phyloP scores from a whole-genome alignment of 2,329 filamentous ascomycete species.

The Fusarium coicis region DNA sequence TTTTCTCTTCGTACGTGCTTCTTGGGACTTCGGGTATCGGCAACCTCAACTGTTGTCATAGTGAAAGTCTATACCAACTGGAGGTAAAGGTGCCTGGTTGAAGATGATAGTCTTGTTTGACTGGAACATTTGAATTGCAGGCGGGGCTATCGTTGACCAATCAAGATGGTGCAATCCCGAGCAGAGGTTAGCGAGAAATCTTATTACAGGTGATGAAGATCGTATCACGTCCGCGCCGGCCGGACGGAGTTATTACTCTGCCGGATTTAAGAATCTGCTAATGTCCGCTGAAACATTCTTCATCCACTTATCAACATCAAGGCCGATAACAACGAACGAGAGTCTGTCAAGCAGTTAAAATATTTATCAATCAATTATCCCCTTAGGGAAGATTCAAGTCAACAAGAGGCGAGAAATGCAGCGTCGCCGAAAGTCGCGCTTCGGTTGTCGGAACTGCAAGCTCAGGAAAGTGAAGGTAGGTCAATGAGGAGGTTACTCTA shows the following conservation, averaged over 20 bases:
- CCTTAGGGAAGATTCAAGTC: accelerated
- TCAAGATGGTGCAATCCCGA: background rate
- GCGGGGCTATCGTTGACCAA: background rate
- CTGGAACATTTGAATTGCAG: accelerated
- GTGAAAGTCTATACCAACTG: accelerated
- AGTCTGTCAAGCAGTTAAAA: accelerated
- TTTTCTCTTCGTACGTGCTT: accelerated
- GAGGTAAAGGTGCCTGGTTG: accelerated
- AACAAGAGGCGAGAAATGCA: accelerated
- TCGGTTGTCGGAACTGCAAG: background rate
- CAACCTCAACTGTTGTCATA: accelerated
- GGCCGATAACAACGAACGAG: background rate
- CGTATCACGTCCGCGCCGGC: background rate
- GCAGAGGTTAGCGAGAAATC: background rate
- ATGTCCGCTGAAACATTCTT: background rate
- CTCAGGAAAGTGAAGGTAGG: background rate
- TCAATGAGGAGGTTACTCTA: accelerated
- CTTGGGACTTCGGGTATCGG: accelerated
- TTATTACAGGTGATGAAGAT: too few species aligned
- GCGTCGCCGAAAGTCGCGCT: background rate
- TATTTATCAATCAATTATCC: background rate
- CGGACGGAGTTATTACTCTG: background rate
- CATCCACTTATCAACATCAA: accelerated
- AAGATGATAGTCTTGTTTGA: background rate
- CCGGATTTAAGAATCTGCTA: background rate